Conservation (phyloP, 2,329 filamentous ascomycete genomes). For the Zasmidium citrigriseum region DNA sequence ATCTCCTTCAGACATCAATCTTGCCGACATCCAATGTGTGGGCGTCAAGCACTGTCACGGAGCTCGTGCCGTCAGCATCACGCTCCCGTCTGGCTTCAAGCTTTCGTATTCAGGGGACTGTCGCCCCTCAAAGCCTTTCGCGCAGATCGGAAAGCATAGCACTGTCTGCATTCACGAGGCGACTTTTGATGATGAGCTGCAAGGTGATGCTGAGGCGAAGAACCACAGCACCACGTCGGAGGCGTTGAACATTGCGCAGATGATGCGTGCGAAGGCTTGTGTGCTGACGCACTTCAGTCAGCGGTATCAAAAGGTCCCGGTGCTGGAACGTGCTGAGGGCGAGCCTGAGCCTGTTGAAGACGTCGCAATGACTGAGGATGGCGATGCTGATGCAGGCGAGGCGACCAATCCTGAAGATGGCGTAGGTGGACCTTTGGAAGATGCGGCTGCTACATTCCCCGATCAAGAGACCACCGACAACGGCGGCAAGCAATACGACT, state of each 20-base stretch:
- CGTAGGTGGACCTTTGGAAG: conserved; percentile 30
- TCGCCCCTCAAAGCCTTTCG: conserved; percentile 72
- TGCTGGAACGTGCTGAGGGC: conserved; percentile 45
- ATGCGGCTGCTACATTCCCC: conserved; percentile 28
- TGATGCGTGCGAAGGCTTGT: conserved; percentile 78
- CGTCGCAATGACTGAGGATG: conserved; percentile 9
- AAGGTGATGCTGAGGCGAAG: conserved; percentile 78
- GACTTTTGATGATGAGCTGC: conserved; percentile 87
- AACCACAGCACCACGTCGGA: conserved; percentile 88
- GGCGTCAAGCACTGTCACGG: conserved; percentile 77
- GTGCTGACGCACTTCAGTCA: conserved; percentile 95
- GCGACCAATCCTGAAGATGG: conserved; percentile 17
- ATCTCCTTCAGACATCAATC: conserved; percentile 53
- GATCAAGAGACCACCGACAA: conserved; percentile 12
- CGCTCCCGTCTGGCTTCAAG: conserved; percentile 78
- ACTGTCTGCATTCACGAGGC: conserved; percentile 93
- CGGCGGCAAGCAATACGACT: conserved; percentile 23
- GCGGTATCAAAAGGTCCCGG: conserved; percentile 77
- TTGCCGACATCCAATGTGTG: conserved; percentile 67
- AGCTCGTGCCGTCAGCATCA: conserved; percentile 74
- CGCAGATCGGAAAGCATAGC: conserved; percentile 67
- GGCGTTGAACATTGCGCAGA: conserved; percentile 72
- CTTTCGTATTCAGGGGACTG: conserved; percentile 95
- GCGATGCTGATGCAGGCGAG: conserved; percentile 19
- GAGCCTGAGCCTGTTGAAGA: conserved; percentile 28